A percentile compares a stretch with the other conserved stretches of the same genome.
phyloP scores from a whole-genome alignment of 805 yeast species.

The Blastobotrys attinorum region DNA sequence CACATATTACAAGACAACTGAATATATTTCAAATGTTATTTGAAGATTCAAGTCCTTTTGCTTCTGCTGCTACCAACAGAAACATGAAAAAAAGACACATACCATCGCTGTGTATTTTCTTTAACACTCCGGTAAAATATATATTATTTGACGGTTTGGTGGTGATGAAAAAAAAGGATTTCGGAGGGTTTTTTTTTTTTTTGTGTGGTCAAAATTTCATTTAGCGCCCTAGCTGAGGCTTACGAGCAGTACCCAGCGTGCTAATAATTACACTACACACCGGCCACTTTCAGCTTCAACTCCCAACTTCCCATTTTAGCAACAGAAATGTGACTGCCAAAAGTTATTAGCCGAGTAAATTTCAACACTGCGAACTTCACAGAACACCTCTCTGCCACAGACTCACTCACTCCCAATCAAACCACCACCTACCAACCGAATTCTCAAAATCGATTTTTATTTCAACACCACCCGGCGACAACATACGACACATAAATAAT shows the following conservation, averaged over 20 bases:
- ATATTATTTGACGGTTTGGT: not conserved
- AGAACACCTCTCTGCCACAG: not conserved
- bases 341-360: not conserved
- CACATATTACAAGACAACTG: too few relatives aligned
- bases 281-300: too few relatives aligned
- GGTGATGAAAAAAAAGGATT: not conserved
- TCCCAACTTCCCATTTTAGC: not conserved
- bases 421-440: conserved; percentile 1
- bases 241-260: too few relatives aligned
- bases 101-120: not conserved
- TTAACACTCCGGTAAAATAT: not conserved
- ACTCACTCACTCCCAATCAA: not conserved
- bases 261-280: too few relatives aligned
- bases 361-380: not conserved
- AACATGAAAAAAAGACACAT: too few relatives aligned
- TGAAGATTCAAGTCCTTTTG: too few relatives aligned
- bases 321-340: not conserved
- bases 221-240: too few relatives aligned
- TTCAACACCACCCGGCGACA: conserved; percentile 9
- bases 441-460: conserved; percentile 5
- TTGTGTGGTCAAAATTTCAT: too few relatives aligned
- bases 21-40: too few relatives aligned
- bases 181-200: too few relatives aligned
- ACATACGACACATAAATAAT: too few relatives aligned
- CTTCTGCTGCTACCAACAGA: too few relatives aligned